Conservation (phyloP, 2,329 filamentous ascomycete genomes). For the Monilinia vaccinii-corymbosi region DNA sequence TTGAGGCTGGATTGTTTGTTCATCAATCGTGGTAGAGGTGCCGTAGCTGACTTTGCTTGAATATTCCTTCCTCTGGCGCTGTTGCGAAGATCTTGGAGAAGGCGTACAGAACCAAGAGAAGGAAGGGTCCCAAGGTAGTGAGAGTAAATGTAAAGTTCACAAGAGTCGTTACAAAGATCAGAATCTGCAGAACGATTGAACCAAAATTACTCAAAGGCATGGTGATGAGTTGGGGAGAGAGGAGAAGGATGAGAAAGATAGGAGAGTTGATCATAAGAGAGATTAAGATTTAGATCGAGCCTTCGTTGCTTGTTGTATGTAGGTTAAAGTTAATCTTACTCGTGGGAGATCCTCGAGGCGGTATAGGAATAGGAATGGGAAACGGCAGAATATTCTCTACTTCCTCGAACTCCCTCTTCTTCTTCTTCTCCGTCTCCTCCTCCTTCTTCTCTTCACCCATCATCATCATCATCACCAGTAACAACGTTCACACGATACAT, state of each 20-base stretch:
- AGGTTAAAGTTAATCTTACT: too few species aligned
- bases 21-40: constrained; percentile 26
- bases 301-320: too few species aligned
- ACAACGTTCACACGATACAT: too few species aligned
- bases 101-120: constrained; percentile 40
- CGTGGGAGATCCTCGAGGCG: too few species aligned
- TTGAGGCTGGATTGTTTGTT: too few species aligned
- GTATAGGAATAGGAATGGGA: too few species aligned
- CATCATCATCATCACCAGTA: too few species aligned
- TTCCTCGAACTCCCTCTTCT: not conserved
- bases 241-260: too few species aligned
- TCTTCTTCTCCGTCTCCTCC: too few species aligned
- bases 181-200: constrained; percentile 41
- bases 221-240: constrained; percentile 1
- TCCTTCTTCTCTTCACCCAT: too few species aligned
- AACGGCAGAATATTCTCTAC: not conserved
- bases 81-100: constrained; percentile 39
- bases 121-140: constrained; percentile 38
- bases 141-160: constrained; percentile 45
- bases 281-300: too few species aligned
- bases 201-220: constrained; percentile 46
- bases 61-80: constrained; percentile 37
- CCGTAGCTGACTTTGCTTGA: constrained; percentile 30
- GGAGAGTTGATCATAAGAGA: too few species aligned
- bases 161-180: constrained; percentile 45